Evolutionary conservation across 2,329 filamentous ascomycete genomes (phyloP).

Genomic region (Pseudogymnoascus sp.): DNA sequence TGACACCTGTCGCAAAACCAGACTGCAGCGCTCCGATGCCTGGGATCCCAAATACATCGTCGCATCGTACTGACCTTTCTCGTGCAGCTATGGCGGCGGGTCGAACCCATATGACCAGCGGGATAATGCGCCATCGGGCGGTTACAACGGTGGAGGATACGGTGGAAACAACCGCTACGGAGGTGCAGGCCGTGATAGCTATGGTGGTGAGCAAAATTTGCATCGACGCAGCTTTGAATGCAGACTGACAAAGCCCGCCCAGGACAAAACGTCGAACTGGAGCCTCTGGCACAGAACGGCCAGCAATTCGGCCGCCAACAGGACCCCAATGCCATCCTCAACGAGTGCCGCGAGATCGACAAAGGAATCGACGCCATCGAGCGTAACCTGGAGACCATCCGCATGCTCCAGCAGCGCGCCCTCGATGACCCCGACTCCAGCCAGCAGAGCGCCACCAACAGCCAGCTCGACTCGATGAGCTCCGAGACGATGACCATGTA

Average conservation of each 20-base stretch:
- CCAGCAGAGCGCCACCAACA: constrained; percentile 54
- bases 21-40: constrained; percentile 10
- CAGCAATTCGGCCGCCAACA: constrained; percentile 37
- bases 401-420: constrained; percentile 52
- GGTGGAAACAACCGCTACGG: constrained; percentile 20
- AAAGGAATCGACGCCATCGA: constrained; percentile 68
- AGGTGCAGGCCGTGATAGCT: constrained; percentile 32
- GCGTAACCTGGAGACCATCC: constrained; percentile 61
- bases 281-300: constrained; percentile 48
- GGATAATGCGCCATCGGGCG: constrained; percentile 31
- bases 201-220: constrained; percentile 27
- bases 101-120: constrained; percentile 53
- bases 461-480: constrained; percentile 64
- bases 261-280: constrained; percentile 56
- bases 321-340: constrained; percentile 70
- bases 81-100: constrained; percentile 43
- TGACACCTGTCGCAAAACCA: neutral
- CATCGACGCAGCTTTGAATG: constrained; percentile 9
- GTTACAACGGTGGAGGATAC: constrained; percentile 30
- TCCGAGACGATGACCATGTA: constrained; percentile 78
- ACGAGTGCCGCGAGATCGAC: constrained; percentile 77
- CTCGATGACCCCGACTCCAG: constrained; percentile 69
- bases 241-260: neutral
- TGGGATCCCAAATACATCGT: constrained; percentile 8
- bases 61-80: constrained; percentile 26